Conservation (phyloP, 371 early-diverging fungal genomes). For the Saksenaea oblongispora region DNA sequence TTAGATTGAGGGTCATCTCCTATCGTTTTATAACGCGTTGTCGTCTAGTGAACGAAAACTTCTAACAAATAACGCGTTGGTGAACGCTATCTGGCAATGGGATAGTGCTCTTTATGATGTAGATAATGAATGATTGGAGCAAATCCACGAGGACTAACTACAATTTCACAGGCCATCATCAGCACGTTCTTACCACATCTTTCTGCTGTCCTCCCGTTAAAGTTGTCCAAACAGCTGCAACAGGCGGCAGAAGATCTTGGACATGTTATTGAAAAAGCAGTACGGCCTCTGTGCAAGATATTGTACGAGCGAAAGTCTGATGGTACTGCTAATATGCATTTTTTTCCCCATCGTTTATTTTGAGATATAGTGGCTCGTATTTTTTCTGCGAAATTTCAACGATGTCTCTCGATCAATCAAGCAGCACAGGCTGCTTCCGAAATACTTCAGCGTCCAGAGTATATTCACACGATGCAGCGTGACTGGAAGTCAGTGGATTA, state of each 20-base stretch:
- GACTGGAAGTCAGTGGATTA: neutral
- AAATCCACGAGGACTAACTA: neutral
- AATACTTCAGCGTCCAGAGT: neutral
- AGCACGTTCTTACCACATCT: neutral
- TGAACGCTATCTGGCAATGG: neutral
- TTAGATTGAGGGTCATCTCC: neutral
- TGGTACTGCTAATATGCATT: neutral
- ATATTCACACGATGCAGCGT: neutral
- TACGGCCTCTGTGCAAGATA: neutral
- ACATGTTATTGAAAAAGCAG: neutral
- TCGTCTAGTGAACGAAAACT: neutral
- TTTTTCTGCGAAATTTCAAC: neutral
- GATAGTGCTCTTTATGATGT: neutral
- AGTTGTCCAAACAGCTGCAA: neutral
- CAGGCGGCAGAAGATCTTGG: neutral
- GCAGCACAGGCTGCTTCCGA: neutral
- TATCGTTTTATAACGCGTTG: neutral
- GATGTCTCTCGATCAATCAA: neutral
- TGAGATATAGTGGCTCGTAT: neutral
- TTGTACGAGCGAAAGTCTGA: neutral
- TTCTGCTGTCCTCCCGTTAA: neutral
- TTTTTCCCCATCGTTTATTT: neutral
- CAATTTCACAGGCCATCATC: neutral
- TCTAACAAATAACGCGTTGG: neutral
- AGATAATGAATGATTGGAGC: neutral